A percentile compares a stretch with the other conserved stretches of the same genome.
phyloP scores from a whole-genome alignment of 306 rosid genomes.

The Rubus parviflorus region DNA sequence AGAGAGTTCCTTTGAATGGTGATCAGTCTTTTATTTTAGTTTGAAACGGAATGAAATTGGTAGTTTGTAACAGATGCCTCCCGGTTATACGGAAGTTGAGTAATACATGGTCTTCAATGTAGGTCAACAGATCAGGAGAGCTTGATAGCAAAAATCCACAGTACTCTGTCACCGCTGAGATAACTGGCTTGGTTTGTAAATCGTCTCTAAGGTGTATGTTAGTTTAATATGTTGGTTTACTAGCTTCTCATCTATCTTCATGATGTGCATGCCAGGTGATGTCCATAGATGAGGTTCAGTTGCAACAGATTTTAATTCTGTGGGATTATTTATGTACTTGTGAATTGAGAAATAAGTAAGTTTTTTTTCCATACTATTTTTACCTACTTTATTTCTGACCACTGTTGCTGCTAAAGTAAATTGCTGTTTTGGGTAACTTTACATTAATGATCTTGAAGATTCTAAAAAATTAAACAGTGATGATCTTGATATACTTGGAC shows the following conservation, averaged over 20 bases:
- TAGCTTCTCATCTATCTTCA: conserved; percentile 24
- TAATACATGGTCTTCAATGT: conserved; percentile 23
- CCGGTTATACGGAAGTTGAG: not conserved
- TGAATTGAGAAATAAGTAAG: conserved; percentile 80
- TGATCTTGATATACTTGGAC: conserved; percentile 1
- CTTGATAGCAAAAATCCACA: conserved; percentile 62
- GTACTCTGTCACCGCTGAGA: conserved; percentile 71
- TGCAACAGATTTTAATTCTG: conserved; percentile 61
- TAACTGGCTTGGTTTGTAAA: conserved; percentile 72
- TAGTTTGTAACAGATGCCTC: not conserved
- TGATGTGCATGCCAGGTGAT: conserved; percentile 46
- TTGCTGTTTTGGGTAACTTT: not conserved
- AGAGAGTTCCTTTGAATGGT: not conserved
- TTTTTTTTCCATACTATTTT: conserved; percentile 16
- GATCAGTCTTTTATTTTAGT: not conserved
- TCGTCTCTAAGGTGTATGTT: not conserved
- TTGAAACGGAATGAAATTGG: not conserved
- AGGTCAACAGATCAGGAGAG: conserved; percentile 83
- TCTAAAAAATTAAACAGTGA: not conserved
- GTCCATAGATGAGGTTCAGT: conserved; percentile 76
- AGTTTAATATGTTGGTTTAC: not conserved
- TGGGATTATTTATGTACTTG: conserved; percentile 74
- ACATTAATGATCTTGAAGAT: not conserved
- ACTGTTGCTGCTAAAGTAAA: no score
- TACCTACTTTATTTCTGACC: not conserved